Base-by-base conservation (phyloP, 306 rosid species). In the Ziziphus jujuba region DNA sequence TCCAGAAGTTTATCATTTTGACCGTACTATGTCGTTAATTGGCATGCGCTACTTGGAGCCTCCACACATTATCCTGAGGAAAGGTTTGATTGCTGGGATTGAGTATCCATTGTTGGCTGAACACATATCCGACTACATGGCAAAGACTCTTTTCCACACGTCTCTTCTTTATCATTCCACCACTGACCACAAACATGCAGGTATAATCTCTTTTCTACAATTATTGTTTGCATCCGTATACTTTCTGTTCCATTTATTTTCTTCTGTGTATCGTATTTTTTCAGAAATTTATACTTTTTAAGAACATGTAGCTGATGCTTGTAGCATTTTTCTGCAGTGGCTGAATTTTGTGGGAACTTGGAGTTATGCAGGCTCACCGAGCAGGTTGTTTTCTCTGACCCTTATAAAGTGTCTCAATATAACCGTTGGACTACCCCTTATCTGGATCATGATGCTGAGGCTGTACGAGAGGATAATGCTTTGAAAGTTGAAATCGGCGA, bases 331-430 rank as follows among this genome's bases (percentile, higher is more conserved):
- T 72, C 56, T 82, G 87, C 90, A 90, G 97, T 90, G 81, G 95
- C 90, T 19, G 84, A 90, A 73, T 93, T 74, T 81, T 90, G 98
- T 61, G 96, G 95, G 72, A 93, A 93, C 24, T 89, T 90, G 81
- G 97, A 88, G 85, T 55, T 88, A 63, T 93, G 98, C 75, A 82
- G 97, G 80, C 98, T 68, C 69, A 93, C 98, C 19, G 98, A 78
- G 75, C 89, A 86, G 74, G 98, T 93, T 24, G 97, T 93, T 72
- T 90, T 93, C 67, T 88, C 98, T 73, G 97, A 93, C 79, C 98
- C 98, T 11, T 93, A 90, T 57, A 88, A 83, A 71, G 84, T 87
- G 76, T 86, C 98, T 70, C 70, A 86, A 65, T 75, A 80, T 70
- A 90, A 90, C 77, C 97, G 56, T 21, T 86, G 96, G 83, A 93